Evolutionary conservation across 495 filamentous ascomycete genomes (phyloP).

Genomic region (Pyrenula aspistea): DNA sequence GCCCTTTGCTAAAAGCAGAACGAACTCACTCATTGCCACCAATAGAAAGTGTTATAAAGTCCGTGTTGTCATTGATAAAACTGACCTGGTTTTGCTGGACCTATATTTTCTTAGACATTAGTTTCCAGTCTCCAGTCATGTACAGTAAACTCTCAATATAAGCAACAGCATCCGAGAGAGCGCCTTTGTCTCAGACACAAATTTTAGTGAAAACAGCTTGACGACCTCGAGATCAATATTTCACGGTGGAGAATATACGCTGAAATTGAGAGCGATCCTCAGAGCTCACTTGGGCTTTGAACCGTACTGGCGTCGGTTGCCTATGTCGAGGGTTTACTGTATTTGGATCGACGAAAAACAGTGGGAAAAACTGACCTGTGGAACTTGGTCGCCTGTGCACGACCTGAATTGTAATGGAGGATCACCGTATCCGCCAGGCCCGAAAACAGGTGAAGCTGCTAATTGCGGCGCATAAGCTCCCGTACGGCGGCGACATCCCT

Average conservation of each 20-base stretch:
- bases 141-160: too few species aligned
- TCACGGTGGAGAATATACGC: too few species aligned
- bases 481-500: neutral
- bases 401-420: neutral
- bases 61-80: neutral
- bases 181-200: too few species aligned
- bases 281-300: too few species aligned
- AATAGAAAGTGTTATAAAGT: neutral
- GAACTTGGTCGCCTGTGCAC: neutral
- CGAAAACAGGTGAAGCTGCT: neutral
- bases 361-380: neutral
- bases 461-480: neutral
- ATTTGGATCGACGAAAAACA: neutral
- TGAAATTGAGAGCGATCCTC: too few species aligned
- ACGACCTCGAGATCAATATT: too few species aligned
- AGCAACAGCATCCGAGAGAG: too few species aligned
- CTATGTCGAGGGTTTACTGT: too few species aligned
- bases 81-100: neutral
- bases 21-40: neutral
- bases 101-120: neutral
- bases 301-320: too few species aligned
- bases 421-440: neutral
- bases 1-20: neutral
- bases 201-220: too few species aligned
- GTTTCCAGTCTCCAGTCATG: neutral